Conservation (phyloP, 257 asterid species). For the Ballota nigra region DNA sequence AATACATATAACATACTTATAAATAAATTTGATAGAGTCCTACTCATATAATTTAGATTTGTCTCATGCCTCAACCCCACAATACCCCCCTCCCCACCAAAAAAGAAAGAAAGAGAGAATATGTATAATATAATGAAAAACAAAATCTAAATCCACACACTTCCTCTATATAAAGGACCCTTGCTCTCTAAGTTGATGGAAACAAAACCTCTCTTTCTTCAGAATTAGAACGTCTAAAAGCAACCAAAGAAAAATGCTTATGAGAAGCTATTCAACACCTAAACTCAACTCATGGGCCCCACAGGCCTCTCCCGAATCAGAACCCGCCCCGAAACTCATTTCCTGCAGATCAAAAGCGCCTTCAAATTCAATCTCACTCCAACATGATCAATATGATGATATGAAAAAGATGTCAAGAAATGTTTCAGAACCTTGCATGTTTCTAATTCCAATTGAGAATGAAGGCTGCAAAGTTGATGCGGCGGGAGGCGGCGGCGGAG, state of each 20-base stretch:
- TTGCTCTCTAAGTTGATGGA: no score
- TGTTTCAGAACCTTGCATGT: conserved; percentile 22
- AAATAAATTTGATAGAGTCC: no score
- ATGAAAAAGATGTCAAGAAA: conserved; percentile 18
- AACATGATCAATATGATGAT: background rate
- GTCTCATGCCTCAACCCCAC: no score
- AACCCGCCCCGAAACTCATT: background rate
- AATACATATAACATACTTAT: no score
- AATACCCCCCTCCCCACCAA: no score
- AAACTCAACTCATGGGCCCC: conserved; percentile 32
- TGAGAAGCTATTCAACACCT: conserved; percentile 43
- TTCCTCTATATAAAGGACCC: background rate
- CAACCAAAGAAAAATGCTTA: conserved; percentile 26
- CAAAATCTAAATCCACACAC: background rate
- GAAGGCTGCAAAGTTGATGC: no score
- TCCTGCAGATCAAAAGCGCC: conserved; percentile 17
- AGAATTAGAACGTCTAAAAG: no score
- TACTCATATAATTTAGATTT: no score
- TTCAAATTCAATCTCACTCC: background rate
- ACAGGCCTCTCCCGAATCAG: conserved; percentile 14
- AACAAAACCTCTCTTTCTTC: no score
- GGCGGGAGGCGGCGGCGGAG: conserved; percentile 12
- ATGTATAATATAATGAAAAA: no score
- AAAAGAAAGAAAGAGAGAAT: no score
- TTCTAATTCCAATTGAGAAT: conserved; percentile 12